A percentile compares a stretch with the other conserved stretches of the same genome.
phyloP scores from a whole-genome alignment of 352 stramenopile genomes.

The Peronosclerospora sorghi region DNA sequence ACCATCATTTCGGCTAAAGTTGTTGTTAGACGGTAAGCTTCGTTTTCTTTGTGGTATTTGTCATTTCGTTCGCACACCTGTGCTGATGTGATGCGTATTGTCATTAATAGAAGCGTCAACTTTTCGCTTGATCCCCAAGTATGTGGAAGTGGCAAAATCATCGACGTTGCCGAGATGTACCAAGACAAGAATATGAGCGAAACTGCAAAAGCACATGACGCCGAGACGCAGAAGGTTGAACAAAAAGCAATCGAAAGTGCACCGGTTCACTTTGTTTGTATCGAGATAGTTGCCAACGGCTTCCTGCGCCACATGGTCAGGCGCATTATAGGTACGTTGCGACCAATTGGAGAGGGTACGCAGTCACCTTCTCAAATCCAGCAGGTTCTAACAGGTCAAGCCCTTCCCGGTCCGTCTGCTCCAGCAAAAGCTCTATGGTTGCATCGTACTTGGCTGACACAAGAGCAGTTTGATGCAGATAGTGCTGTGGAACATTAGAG shows the following conservation, averaged over 20 bases:
- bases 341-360: constrained; percentile 66
- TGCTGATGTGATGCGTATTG: not conserved
- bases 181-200: constrained; percentile 7
- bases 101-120: constrained; percentile 37
- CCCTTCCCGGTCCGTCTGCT: constrained; percentile 53
- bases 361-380: constrained; percentile 43
- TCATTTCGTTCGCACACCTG: not conserved
- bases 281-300: constrained; percentile 74
- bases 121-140: constrained; percentile 54
- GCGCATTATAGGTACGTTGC: constrained; percentile 70
- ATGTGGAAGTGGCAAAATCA: constrained; percentile 44
- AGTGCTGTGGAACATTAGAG: constrained; percentile 15
- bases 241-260: constrained; percentile 3
- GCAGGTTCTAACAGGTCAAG: constrained; percentile 45
- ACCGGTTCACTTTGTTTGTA: constrained; percentile 65
- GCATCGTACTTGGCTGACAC: constrained; percentile 73
- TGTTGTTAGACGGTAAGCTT: constrained; percentile 37
- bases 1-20: constrained; percentile 59
- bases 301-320: constrained; percentile 85
- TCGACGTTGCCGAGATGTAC: constrained; percentile 32
- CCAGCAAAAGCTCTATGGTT: constrained; percentile 74
- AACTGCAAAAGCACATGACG: constrained; percentile 7
- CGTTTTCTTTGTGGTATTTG: not conserved
- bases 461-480: constrained; percentile 62
- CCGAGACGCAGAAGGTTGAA: constrained; percentile 37